phyloP scores from a whole-genome alignment of 805 yeast genomes.

The Phaffomyces opuntiae region DNA sequence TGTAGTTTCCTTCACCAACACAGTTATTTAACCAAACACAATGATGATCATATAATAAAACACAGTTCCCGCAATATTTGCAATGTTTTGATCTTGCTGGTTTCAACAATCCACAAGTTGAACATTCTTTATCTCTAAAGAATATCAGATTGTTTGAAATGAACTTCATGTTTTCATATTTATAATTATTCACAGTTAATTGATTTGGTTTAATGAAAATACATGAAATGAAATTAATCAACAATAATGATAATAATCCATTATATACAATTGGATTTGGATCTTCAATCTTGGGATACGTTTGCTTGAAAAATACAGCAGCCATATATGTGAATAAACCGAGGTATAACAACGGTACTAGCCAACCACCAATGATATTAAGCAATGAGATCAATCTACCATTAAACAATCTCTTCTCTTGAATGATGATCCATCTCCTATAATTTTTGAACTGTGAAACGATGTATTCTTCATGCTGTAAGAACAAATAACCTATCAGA shows the following conservation, averaged over 20 bases:
- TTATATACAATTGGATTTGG: conserved; percentile 16
- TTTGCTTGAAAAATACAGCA: conserved; percentile 9
- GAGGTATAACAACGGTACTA: conserved; percentile 16
- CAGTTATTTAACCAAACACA: conserved; percentile 72
- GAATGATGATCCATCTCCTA: not conserved
- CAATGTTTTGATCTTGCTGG: conserved; percentile 77
- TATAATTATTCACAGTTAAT: not conserved
- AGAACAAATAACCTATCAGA: too few species aligned
- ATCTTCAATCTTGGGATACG: conserved; percentile 7
- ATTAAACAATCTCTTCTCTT: conserved; percentile 10
- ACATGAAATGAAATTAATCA: conserved; percentile 7
- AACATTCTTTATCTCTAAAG: conserved; percentile 28
- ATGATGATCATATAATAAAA: conserved; percentile 65
- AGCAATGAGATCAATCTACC: conserved; percentile 8
- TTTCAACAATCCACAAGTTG: conserved; percentile 55
- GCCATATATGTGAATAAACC: conserved; percentile 10
- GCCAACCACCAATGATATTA: conserved; percentile 8
- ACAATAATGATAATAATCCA: conserved; percentile 3
- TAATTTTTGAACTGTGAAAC: not conserved
- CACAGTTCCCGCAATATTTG: conserved; percentile 55
- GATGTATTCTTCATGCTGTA: not conserved
- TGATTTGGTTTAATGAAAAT: conserved; percentile 11
- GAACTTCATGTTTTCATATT: not conserved
- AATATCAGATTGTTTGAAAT: conserved; percentile 14
- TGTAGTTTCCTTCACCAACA: conserved; percentile 58